Percentiles rank a stretch among this genome's conserved stretches.
Conservation (phyloP, 192 early-diverging fungal species). For the Neocallimastix lanati region DNA sequence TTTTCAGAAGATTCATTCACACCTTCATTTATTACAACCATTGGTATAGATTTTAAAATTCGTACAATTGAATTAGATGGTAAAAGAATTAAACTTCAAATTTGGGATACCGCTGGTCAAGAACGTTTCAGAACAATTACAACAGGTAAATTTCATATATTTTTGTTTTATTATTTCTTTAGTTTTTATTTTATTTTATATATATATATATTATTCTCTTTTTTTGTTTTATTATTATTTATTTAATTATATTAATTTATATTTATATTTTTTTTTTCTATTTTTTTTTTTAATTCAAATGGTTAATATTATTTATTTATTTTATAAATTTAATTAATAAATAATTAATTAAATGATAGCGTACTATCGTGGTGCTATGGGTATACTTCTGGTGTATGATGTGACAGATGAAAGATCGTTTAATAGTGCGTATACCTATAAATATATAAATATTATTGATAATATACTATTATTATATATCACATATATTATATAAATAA, state of each 20-base stretch:
- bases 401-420: constrained; percentile 96
- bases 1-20: constrained; percentile 99
- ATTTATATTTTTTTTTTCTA: too few relatives aligned
- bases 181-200: too few relatives aligned
- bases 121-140: constrained; percentile 98
- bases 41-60: constrained; percentile 99
- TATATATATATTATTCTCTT: background rate
- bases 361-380: constrained; percentile 99
- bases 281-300: too few relatives aligned
- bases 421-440: constrained; percentile 59
- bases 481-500: too few relatives aligned
- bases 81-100: constrained; percentile 97
- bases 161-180: background rate
- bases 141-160: constrained; percentile 41
- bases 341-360: too few relatives aligned
- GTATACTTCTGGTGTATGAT: constrained; percentile 93
- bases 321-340: too few relatives aligned
- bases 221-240: too few relatives aligned
- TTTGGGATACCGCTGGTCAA: constrained; percentile 99
- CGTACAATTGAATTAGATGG: constrained; percentile 96
- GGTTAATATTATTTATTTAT: too few relatives aligned
- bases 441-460: too few relatives aligned
- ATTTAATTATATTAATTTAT: too few relatives aligned
- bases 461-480: too few relatives aligned
- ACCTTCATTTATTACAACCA: constrained; percentile 97